A percentile compares a stretch with the other conserved stretches of the same genome.
Evolutionary conservation across 495 filamentous ascomycete species (phyloP).

Genomic region (Aspergillus panamensis): DNA sequence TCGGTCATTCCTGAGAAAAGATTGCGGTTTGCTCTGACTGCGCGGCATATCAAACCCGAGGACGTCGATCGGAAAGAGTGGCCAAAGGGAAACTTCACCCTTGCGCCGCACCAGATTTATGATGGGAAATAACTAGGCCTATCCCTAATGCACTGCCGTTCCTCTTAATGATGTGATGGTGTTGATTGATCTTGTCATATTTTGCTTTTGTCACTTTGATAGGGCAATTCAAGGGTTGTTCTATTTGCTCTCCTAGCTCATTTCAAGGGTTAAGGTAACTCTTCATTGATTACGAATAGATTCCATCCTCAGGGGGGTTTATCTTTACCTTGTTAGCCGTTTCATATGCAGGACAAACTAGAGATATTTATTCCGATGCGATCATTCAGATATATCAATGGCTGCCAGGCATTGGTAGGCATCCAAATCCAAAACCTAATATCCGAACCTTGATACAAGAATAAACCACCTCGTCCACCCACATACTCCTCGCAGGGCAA

Average conservation of each 20-base stretch:
- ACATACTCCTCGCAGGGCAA: background rate
- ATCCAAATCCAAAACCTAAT: no score
- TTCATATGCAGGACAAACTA: background rate
- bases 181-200: background rate
- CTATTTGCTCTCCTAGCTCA: no score
- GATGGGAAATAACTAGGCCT: slow-evolving; percentile 29
- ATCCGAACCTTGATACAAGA: no score
- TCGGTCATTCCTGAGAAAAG: slow-evolving; percentile 52
- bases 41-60: slow-evolving; percentile 35
- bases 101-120: slow-evolving; percentile 30
- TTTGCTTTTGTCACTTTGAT: no score
- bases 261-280: no score
- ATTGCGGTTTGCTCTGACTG: slow-evolving; percentile 62
- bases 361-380: no score
- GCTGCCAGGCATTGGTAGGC: no score
- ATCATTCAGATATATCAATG: no score
- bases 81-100: slow-evolving; percentile 29
- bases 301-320: background rate
- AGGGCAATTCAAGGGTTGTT: no score
- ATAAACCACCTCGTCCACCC: background rate
- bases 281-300: no score
- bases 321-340: background rate
- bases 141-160: background rate
- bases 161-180: no score
- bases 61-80: slow-evolving; percentile 18